These are phyloP conservation scores for Trichosporon inkin DNA, from an alignment of 1,284 basidiomycete genomes.

Conservation along the genomic window DNA sequence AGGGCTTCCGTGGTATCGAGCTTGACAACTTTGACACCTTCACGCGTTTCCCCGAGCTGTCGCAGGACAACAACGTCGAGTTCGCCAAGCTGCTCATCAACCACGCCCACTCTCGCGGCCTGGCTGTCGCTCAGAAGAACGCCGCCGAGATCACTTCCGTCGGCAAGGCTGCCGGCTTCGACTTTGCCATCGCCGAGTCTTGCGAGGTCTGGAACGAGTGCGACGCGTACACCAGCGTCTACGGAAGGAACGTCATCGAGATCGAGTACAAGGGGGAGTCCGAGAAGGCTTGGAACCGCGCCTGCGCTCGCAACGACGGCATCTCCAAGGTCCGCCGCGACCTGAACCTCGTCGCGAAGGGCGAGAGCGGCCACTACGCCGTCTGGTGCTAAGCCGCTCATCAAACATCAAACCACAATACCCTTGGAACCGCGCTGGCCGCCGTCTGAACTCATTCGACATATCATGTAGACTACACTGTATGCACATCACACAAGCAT, in stretches of 20 bases:
- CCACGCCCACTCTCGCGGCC: conserved; percentile 1
- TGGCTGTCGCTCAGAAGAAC: conserved; percentile 8
- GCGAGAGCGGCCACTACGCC: conserved; percentile 3
- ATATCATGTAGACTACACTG: too few species aligned
- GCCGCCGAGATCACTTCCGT: conserved; percentile 2
- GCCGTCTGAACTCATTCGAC: too few species aligned
- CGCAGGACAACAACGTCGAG: neutral
- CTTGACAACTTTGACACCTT: conserved; percentile 8
- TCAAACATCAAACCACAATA: too few species aligned
- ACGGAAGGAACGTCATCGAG: conserved; percentile 2
- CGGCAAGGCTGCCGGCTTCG: conserved; percentile 2
- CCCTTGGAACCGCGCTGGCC: too few species aligned
- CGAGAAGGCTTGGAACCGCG: conserved; percentile 1
- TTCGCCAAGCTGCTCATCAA: conserved; percentile 5
- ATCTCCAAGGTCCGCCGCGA: conserved; percentile 3
- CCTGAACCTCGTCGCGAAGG: neutral
- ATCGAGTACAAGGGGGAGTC: conserved; percentile 7
- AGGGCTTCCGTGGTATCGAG: conserved; percentile 3
- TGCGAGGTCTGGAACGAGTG: conserved; percentile 5
- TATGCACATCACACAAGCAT: too few species aligned
- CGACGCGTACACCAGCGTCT: conserved; percentile 2
- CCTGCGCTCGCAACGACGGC: neutral
- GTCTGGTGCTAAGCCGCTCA: neutral
- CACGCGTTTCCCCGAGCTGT: neutral
- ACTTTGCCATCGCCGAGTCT: conserved; percentile 7